These are phyloP conservation scores for Phytophthora pseudosyringae DNA, from an alignment of 352 stramenopile species.

Conservation along the genomic window DNA sequence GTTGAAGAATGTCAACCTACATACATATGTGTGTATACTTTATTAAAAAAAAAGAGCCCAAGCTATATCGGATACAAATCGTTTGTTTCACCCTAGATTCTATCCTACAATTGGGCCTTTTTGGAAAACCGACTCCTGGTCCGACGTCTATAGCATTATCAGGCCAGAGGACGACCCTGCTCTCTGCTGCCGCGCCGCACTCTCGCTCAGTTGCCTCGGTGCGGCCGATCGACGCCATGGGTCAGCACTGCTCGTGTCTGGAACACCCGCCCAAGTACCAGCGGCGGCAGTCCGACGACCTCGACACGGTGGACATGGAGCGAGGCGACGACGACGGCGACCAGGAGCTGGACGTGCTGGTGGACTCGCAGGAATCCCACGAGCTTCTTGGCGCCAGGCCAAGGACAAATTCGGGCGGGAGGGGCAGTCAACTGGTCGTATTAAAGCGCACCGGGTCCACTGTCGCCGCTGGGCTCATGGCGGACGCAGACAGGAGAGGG, in stretches of 20 bases:
- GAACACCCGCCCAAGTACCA: slow-evolving; percentile 66
- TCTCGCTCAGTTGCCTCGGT: slow-evolving; percentile 13
- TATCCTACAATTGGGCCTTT: not conserved
- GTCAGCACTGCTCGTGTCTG: slow-evolving; percentile 79
- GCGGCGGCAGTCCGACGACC: slow-evolving; percentile 63
- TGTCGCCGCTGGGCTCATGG: slow-evolving; percentile 10
- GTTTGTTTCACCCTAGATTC: not conserved
- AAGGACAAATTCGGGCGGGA: slow-evolving; percentile 10
- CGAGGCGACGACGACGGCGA: slow-evolving; percentile 33
- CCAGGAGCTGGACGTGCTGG: slow-evolving; percentile 35
- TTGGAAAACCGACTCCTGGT: slow-evolving; percentile 3
- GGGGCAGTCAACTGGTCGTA: slow-evolving; percentile 16
- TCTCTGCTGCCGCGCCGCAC: not conserved
- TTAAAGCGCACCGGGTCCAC: slow-evolving; percentile 27
- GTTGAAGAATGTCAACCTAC: slow-evolving; percentile 2
- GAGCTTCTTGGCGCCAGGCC: slow-evolving; percentile 49
- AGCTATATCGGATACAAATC: too few relatives aligned
- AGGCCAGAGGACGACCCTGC: slow-evolving; percentile 15
- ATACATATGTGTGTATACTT: too few relatives aligned
- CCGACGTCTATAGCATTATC: slow-evolving; percentile 23
- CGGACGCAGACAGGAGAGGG: slow-evolving; percentile 10
- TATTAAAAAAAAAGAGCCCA: too few relatives aligned
- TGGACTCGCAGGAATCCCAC: slow-evolving; percentile 35
- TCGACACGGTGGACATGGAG: slow-evolving; percentile 43
- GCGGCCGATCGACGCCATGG: slow-evolving; percentile 45